A percentile compares a stretch with the other conserved stretches of the same genome.
These are phyloP conservation scores for Coemansia guatemalensis DNA, from an alignment of 192 early-diverging fungal species.

Conservation along the genomic window DNA sequence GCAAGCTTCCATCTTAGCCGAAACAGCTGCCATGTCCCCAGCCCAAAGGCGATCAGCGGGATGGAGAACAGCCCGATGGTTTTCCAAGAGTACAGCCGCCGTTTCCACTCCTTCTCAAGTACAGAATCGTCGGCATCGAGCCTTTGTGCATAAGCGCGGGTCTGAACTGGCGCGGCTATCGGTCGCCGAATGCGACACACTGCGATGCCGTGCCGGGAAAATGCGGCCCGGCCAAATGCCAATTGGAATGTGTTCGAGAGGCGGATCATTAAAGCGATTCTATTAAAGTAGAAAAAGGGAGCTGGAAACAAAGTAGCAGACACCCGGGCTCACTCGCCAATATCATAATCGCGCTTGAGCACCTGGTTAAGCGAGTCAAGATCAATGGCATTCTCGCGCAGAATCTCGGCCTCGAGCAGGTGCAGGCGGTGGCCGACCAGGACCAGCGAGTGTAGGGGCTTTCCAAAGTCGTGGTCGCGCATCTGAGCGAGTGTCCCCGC, in stretches of 20 bases:
- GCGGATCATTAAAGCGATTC: conserved; percentile 6
- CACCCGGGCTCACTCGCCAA: conserved; percentile 27
- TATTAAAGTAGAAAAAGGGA: not conserved
- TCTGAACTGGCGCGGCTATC: conserved; percentile 1
- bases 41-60: conserved; percentile 56
- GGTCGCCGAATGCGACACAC: not conserved
- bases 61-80: conserved; percentile 43
- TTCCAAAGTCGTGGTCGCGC: conserved; percentile 84
- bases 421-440: conserved; percentile 89
- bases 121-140: conserved; percentile 53
- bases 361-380: conserved; percentile 62
- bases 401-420: conserved; percentile 86
- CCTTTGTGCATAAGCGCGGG: conserved; percentile 33
- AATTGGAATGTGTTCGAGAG: conserved; percentile 8
- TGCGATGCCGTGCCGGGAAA: not conserved
- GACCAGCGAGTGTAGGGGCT: conserved; percentile 92
- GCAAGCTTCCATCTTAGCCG: conserved; percentile 85
- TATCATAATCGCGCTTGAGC: conserved; percentile 64
- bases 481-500: conserved; percentile 88
- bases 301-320: not conserved
- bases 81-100: conserved; percentile 53
- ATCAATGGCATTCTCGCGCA: conserved; percentile 75
- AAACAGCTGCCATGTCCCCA: conserved; percentile 87
- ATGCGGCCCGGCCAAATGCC: not conserved
- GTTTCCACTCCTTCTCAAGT: conserved; percentile 37